phyloP scores from a whole-genome alignment of 352 stramenopile species.

The Phytophthora fragariaefolia region DNA sequence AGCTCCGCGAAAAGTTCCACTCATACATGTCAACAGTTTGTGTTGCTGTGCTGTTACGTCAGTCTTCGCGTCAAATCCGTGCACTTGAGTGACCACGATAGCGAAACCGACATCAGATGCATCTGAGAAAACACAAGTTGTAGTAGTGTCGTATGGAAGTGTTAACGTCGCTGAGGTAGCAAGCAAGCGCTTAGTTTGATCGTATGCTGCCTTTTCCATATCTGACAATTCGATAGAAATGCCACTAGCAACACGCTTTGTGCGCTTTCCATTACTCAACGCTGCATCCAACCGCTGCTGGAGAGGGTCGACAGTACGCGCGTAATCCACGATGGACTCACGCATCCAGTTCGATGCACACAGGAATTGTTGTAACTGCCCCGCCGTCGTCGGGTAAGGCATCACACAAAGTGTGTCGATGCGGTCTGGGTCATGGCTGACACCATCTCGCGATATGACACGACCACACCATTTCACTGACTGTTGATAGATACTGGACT shows the following conservation, averaged over 20 bases:
- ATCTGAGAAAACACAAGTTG: slow-evolving; percentile 1
- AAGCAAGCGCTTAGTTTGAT: slow-evolving; percentile 1
- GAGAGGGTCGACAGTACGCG: not conserved
- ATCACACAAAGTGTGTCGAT: not conserved
- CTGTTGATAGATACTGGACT: no score
- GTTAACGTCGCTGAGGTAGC: not conserved
- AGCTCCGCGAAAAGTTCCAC: not conserved
- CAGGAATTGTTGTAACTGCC: slow-evolving; percentile 4
- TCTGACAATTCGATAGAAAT: not conserved
- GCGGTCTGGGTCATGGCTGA: no score
- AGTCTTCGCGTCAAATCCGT: not conserved
- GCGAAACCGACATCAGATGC: slow-evolving; percentile 6
- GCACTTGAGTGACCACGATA: not conserved
- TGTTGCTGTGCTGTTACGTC: not conserved
- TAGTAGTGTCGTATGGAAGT: slow-evolving; percentile 4
- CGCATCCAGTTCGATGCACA: slow-evolving; percentile 5
- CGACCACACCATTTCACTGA: slow-evolving; percentile 6
- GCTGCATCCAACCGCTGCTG: not conserved
- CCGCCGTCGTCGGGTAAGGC: not conserved
- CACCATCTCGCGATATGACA: no score
- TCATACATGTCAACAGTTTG: not conserved
- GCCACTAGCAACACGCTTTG: not conserved
- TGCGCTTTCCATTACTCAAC: not conserved
- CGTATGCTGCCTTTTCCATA: not conserved
- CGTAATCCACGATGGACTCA: not conserved